Evolutionary conservation across 2,329 filamentous ascomycete species (phyloP).

Genomic region (Arthroderma uncinatum): DNA sequence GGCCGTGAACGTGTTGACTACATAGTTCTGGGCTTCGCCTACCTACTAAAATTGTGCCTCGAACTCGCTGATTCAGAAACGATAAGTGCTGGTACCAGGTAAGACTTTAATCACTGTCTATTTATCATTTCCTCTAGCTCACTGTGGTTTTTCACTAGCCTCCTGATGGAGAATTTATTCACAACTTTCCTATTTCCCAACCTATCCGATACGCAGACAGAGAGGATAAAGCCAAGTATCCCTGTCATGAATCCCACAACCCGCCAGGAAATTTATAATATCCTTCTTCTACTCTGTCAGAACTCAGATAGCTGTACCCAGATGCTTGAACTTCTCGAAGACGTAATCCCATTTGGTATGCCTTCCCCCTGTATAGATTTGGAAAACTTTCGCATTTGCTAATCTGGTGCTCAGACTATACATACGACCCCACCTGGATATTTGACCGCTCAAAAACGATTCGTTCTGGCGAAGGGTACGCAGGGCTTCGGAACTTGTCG

Average conservation of each 20-base stretch:
- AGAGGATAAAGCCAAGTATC: conserved; percentile 26
- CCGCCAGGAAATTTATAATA: conserved; percentile 49
- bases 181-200: conserved; percentile 56
- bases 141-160: conserved; percentile 19
- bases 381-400: conserved; percentile 12
- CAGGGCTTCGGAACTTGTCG: conserved; percentile 81
- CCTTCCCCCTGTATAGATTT: conserved; percentile 13
- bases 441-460: conserved; percentile 59
- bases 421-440: conserved; percentile 48
- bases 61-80: conserved; percentile 28
- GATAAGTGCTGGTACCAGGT: conserved; percentile 28
- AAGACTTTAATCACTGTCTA: conserved; percentile 7
- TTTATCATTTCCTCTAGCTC: neutral
- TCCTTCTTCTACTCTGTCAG: conserved; percentile 48
- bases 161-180: conserved; percentile 46
- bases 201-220: conserved; percentile 25
- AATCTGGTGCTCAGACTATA: conserved; percentile 40
- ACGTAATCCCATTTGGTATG: conserved; percentile 42
- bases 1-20: conserved; percentile 36
- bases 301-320: conserved; percentile 38
- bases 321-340: conserved; percentile 44
- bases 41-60: conserved; percentile 34
- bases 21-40: conserved; percentile 34
- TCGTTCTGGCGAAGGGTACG: conserved; percentile 68
- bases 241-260: conserved; percentile 46